Base-by-base conservation (phyloP, 163 green algal species). In the Volvox carteri region DNA sequence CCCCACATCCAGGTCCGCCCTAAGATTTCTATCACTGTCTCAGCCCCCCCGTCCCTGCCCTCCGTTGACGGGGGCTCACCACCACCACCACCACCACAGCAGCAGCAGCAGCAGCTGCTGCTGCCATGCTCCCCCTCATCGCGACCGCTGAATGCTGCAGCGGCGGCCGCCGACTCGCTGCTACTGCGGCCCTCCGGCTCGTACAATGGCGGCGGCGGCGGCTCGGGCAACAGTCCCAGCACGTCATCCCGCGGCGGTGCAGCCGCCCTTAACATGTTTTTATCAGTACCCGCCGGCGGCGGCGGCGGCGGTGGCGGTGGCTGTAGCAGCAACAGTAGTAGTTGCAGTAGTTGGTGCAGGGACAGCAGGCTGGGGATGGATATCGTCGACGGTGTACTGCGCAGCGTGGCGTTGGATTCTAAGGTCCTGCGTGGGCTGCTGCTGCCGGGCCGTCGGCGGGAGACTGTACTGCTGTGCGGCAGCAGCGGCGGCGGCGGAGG, bases 341-440 rank as follows among this genome's bases (percentile, higher is more conserved):
- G 39, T 44, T 30, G 73, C 73, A 62, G 44, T 44, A 67, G 73
- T 12, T 56, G 37, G 37, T 28, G 46, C 28, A 75, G 39, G 35
- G 84, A 89, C 42, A 41, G 16, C 9, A 52, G 84, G 9, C 8
- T 89, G 16, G 84, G 84, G 2, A 18, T 89, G 9, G 84, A 89
- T 3, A 4, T 87, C 30, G 12, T 54, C 4, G 84, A 89, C 41
- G 84, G 84, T 54, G 41, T 84, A n/a, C 54, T 89, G 28, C 84
- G 84, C 21, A 67, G 33, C 54, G 72, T 84, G 28, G 70, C 84
- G 0, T 30, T 68, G 39, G 84, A 84, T 76, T 54, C n/a, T 18
- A 70, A 68, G 50, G n/a, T 77, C 68, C 54, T 89, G 84, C 84
- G 84, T 6, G 48, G 21, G 14, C 72, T 89, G 84, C 52, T 89